Conservation (phyloP, 306 rosid species). For the Argentina anserina region DNA sequence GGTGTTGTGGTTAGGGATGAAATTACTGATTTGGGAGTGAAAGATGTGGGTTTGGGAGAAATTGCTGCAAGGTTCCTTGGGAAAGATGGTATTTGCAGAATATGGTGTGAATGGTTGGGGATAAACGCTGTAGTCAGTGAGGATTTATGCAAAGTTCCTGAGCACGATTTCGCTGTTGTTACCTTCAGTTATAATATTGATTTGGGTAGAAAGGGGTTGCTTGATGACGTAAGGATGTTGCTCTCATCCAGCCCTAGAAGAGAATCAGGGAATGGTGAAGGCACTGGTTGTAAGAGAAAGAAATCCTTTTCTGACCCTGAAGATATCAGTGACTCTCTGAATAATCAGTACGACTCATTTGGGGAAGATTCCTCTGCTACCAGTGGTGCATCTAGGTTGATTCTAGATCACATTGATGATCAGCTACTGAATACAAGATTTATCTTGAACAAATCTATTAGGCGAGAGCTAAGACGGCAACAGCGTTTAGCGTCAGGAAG, state of each 20-base stretch:
- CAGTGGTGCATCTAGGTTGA: slow-evolving; percentile 35
- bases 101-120: slow-evolving; percentile 98
- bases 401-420: slow-evolving; percentile 43
- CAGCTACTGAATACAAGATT: slow-evolving; percentile 48
- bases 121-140: slow-evolving; percentile 28
- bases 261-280: slow-evolving; percentile 35
- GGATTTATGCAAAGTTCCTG: slow-evolving; percentile 33
- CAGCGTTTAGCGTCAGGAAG: slow-evolving; percentile 76
- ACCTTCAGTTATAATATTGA: slow-evolving; percentile 59
- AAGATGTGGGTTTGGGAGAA: slow-evolving; percentile 59
- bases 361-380: slow-evolving; percentile 60
- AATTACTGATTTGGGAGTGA: slow-evolving; percentile 46
- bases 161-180: slow-evolving; percentile 60
- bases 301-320: slow-evolving; percentile 51
- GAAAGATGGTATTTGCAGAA: slow-evolving; percentile 56
- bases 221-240: slow-evolving; percentile 48
- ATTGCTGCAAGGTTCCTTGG: slow-evolving; percentile 67
- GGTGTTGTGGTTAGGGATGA: slow-evolving; percentile 54
- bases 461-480: slow-evolving; percentile 73
- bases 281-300: slow-evolving; percentile 48
- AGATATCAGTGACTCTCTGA: slow-evolving; percentile 44
- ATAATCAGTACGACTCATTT: slow-evolving; percentile 57
- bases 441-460: slow-evolving; percentile 54
- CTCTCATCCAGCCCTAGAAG: slow-evolving; percentile 42
- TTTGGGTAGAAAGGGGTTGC: slow-evolving; percentile 58